Conservation (phyloP, 140 eudicot genomes). For the Bidens hawaiensis region DNA sequence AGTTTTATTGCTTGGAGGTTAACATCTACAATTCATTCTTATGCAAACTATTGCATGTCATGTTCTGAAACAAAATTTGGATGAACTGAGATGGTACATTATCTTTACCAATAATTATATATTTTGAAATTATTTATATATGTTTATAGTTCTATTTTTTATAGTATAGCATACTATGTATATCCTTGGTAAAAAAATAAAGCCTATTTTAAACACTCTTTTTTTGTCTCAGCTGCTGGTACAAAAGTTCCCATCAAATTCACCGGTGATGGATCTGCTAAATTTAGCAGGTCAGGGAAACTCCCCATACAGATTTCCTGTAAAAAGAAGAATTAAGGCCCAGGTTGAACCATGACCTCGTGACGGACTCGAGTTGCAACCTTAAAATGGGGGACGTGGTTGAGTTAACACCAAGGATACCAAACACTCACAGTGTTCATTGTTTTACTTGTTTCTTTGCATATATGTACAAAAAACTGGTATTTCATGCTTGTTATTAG, state of each 20-base stretch:
- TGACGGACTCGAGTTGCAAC: slow-evolving; percentile 60
- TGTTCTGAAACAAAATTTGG: slow-evolving; percentile 4
- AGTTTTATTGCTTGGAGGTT: slow-evolving; percentile 67
- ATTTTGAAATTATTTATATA: no score
- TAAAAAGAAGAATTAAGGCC: slow-evolving; percentile 81
- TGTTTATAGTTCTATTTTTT: no score
- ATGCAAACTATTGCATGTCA: slow-evolving; percentile 14
- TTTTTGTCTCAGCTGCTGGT: slow-evolving; percentile 77
- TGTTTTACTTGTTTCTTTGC: slow-evolving; percentile 25
- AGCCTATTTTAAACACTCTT: not conserved
- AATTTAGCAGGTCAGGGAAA: slow-evolving; percentile 47
- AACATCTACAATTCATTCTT: slow-evolving; percentile 16
- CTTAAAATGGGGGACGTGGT: slow-evolving; percentile 95
- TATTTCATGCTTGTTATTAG: slow-evolving; percentile 9
- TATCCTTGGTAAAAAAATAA: no score
- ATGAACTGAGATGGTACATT: slow-evolving; percentile 4
- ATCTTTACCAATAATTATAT: no score
- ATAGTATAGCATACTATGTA: no score
- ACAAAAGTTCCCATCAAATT: slow-evolving; percentile 68
- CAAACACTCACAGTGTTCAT: slow-evolving; percentile 57
- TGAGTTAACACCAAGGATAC: slow-evolving; percentile 75
- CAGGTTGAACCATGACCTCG: slow-evolving; percentile 58
- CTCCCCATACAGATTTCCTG: slow-evolving; percentile 61
- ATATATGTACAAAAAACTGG: slow-evolving; percentile 28
- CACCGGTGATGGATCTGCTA: slow-evolving; percentile 54